Evolutionary conservation across 352 stramenopile species (phyloP), one percentile per base, ranked within the genome.

Genomic region (Thalassiosira exigua): DNA sequence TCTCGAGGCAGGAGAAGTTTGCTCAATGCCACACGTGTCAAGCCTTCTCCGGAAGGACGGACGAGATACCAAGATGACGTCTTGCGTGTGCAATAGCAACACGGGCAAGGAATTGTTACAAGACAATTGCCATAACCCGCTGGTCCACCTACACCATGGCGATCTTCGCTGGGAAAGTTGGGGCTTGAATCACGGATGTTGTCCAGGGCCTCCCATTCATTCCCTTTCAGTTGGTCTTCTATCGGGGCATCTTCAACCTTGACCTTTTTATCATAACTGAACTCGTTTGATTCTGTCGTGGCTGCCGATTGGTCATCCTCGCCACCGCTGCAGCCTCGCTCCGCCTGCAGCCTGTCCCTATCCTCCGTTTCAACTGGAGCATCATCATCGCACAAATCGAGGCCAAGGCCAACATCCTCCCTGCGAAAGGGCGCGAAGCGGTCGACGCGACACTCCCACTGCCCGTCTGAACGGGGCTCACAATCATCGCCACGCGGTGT

Each of bases 61-160:
- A 92, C 21, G 2, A 92, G 21, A 33, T 71, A 82, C 41, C 36
- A 81, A 54, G 39, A 54, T 24, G 56, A 29, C 39, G 14, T 26
- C 53, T 42, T 46, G 5, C 19, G 41, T 29, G 32, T 46, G 50
- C 81, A 88, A 50, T 36, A 53, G 44, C 21, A 21, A 74, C 87
- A 92, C 22, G 65, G 56, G 62, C 87, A 92, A 17, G 62, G 59
- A n/a, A 88, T 48, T 36, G 54, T 51, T 41, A 86, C 30, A 54
- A 92, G 21, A 60, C 78, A 85, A 60, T 92, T 92, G 58, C 84
- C 87, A 76, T 88, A 83, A 12, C 41, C 44, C 19, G 56, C 65
- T 36, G 75, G 39, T 39, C 75, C 75, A 44, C 62, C 67, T n/a
- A 75, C 75, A 50, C 27, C 44, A 50, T 64, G 22, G 14, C 7